Conservation (phyloP, 2,329 filamentous ascomycete genomes). For the Plenodomus biglobosus region DNA sequence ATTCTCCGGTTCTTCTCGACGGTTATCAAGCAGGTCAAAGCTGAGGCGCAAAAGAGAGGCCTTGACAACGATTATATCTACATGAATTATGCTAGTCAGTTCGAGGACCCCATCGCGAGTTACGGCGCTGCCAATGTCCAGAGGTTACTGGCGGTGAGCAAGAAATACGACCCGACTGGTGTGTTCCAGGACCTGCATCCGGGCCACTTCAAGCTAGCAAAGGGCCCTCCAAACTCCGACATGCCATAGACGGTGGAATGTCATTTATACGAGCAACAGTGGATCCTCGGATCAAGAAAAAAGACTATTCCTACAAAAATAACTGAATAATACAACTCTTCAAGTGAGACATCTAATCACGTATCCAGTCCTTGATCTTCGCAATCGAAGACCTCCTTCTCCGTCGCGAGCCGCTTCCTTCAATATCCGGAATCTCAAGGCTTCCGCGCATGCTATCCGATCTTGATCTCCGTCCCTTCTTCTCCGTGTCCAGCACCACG, state of each 20-base stretch:
- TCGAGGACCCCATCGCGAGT: slow-evolving; percentile 39
- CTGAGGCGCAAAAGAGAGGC: slow-evolving; percentile 17
- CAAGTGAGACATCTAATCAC: slow-evolving; percentile 1
- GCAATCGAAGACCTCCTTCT: slow-evolving; percentile 13
- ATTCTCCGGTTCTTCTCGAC: slow-evolving; percentile 21
- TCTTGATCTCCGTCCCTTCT: slow-evolving; percentile 10
- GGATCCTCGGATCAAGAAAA: not conserved
- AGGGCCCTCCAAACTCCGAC: slow-evolving; percentile 1
- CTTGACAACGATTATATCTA: slow-evolving; percentile 29
- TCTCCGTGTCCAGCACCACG: slow-evolving; percentile 19
- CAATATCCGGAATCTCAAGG: slow-evolving; percentile 7
- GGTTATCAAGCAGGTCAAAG: slow-evolving; percentile 20
- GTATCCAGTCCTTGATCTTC: slow-evolving; percentile 18
- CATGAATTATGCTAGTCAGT: slow-evolving; percentile 42
- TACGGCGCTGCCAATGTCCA: slow-evolving; percentile 34
- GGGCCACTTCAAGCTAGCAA: slow-evolving; percentile 40
- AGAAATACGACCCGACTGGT: slow-evolving; percentile 39
- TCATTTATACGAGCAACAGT: not conserved
- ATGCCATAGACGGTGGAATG: not conserved
- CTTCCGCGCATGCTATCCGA: slow-evolving; percentile 10
- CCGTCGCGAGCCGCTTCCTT: slow-evolving; percentile 4
- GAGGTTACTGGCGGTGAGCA: slow-evolving; percentile 33
- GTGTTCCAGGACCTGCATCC: slow-evolving; percentile 42
- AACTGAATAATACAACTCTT: not conserved
- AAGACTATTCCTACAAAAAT: not conserved